phyloP scores from a whole-genome alignment of 2,329 filamentous ascomycete genomes.

The Fonsecaea erecta region DNA sequence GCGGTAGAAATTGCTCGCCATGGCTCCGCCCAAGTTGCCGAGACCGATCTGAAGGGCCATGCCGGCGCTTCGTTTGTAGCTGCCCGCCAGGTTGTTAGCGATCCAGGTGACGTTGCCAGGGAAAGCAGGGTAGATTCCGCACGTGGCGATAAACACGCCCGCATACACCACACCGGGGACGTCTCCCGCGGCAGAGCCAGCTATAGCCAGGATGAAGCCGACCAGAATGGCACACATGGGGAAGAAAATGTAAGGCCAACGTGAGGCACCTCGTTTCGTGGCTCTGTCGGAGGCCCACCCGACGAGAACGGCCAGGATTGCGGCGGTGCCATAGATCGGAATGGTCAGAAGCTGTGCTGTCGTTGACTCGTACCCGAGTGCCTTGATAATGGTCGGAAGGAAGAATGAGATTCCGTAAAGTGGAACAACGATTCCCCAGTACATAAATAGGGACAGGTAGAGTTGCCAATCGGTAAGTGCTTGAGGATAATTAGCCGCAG shows the following conservation, averaged over 20 bases:
- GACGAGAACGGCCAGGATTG: slow-evolving; percentile 46
- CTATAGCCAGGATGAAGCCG: slow-evolving; percentile 61
- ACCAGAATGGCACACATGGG: slow-evolving; percentile 60
- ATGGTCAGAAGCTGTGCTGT: slow-evolving; percentile 49
- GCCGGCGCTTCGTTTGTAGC: slow-evolving; percentile 61
- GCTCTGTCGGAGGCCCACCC: slow-evolving; percentile 63
- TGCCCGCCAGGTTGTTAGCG: slow-evolving; percentile 62
- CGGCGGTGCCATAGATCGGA: slow-evolving; percentile 49
- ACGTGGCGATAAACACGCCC: slow-evolving; percentile 54
- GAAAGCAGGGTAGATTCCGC: slow-evolving; percentile 55
- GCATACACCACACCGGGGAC: slow-evolving; percentile 53
- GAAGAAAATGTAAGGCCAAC: slow-evolving; percentile 60
- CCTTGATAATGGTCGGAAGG: slow-evolving; percentile 48
- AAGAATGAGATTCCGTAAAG: slow-evolving; percentile 48
- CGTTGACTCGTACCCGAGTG: slow-evolving; percentile 47
- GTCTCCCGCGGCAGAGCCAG: slow-evolving; percentile 40
- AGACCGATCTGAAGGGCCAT: slow-evolving; percentile 69
- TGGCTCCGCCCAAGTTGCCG: slow-evolving; percentile 50
- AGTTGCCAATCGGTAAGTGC: slow-evolving; percentile 45
- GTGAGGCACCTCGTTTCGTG: slow-evolving; percentile 47
- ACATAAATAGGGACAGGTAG: slow-evolving; percentile 41
- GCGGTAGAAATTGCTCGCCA: slow-evolving; percentile 75
- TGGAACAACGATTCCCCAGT: slow-evolving; percentile 50
- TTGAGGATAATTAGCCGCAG: slow-evolving; percentile 21
- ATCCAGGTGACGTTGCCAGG: slow-evolving; percentile 61